phyloP scores from a whole-genome alignment of 2,329 filamentous ascomycete genomes.

The Phialophora verrucosa region DNA sequence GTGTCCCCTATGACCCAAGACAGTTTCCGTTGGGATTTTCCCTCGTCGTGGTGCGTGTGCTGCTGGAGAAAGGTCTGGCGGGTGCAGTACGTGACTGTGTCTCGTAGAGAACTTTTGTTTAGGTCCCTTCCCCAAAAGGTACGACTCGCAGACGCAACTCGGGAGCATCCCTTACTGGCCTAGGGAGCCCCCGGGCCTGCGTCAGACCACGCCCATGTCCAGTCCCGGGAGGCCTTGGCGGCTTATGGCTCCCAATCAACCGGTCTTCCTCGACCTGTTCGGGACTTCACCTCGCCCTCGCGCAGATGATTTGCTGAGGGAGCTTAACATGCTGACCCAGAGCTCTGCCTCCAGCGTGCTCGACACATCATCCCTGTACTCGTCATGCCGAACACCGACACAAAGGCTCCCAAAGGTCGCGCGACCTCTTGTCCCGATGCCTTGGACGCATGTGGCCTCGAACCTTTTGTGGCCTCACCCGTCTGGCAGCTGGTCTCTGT shows the following conservation, averaged over 20 bases:
- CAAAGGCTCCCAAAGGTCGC: slow-evolving; percentile 6
- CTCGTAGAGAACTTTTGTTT: slow-evolving; percentile 2
- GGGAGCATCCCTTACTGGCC: background rate
- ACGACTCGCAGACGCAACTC: background rate
- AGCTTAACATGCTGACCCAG: background rate
- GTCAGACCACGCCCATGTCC: slow-evolving; percentile 2
- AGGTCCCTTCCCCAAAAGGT: slow-evolving; percentile 1
- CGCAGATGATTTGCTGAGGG: background rate
- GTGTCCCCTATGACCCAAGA: background rate
- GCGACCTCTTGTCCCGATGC: background rate
- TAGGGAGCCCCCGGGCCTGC: background rate
- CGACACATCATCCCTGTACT: background rate
- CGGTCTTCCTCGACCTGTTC: background rate
- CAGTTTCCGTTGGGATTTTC: background rate
- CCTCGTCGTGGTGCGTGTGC: background rate
- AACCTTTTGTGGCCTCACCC: slow-evolving; percentile 6
- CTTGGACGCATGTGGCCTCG: background rate
- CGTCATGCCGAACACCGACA: background rate
- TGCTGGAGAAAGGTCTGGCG: background rate
- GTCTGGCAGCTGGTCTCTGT: background rate
- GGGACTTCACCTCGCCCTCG: background rate
- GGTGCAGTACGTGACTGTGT: background rate
- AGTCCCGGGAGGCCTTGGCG: background rate
- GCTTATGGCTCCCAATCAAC: background rate
- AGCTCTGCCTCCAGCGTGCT: background rate